These are phyloP conservation scores for Boletales sp. DNA, from an alignment of 768 basidiomycete species.

Conservation along the genomic window DNA sequence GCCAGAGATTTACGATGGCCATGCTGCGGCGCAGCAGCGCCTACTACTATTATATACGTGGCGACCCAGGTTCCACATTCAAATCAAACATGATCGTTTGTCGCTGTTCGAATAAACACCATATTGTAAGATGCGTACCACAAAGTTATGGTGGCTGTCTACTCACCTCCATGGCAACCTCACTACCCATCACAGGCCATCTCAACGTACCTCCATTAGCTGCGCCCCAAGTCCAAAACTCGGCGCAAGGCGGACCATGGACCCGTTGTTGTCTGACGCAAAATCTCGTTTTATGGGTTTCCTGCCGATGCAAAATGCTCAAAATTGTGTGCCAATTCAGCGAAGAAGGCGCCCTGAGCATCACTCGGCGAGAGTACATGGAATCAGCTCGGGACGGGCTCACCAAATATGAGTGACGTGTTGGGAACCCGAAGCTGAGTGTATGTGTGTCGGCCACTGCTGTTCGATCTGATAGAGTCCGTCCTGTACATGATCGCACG, in stretches of 20 bases:
- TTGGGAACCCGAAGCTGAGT: no score
- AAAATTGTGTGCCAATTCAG: slow-evolving; percentile 42
- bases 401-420: slow-evolving; percentile 41
- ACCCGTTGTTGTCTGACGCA: slow-evolving; percentile 47
- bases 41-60: no score
- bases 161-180: slow-evolving; percentile 44
- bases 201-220: slow-evolving; percentile 28
- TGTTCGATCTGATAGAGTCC: slow-evolving; percentile 32
- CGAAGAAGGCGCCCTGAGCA: slow-evolving; percentile 42
- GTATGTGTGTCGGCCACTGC: slow-evolving; percentile 35
- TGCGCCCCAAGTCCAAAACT: slow-evolving; percentile 38
- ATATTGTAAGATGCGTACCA: no score
- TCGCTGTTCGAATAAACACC: no score
- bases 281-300: slow-evolving; percentile 36
- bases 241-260: slow-evolving; percentile 39
- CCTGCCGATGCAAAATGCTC: slow-evolving; percentile 29
- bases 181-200: slow-evolving; percentile 48
- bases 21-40: no score
- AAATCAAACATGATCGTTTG: no score
- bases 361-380: background rate
- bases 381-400: background rate
- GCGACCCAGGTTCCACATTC: no score
- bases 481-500: slow-evolving; percentile 44
- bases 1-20: no score
- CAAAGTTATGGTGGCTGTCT: no score